These are phyloP conservation scores for Dendrostoma leiphaemia DNA, from an alignment of 2,329 filamentous ascomycete species.

Conservation along the genomic window DNA sequence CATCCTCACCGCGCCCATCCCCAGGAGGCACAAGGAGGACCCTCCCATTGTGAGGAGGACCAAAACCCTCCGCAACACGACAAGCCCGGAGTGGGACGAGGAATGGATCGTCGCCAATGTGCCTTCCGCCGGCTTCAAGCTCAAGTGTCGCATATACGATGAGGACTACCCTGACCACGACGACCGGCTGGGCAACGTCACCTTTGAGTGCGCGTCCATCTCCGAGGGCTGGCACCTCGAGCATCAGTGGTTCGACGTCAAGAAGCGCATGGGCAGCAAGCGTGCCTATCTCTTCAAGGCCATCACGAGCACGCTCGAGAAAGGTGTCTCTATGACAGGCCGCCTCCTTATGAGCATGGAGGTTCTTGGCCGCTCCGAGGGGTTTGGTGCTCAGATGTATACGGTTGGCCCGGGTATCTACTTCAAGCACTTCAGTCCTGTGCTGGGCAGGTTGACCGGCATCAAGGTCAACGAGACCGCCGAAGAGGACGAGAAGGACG, in stretches of 20 bases:
- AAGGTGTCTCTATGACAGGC: conserved; percentile 65
- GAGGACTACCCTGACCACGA: conserved; percentile 85
- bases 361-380: conserved; percentile 73
- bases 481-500: conserved; percentile 26
- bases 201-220: conserved; percentile 61
- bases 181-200: conserved; percentile 84
- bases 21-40: conserved; percentile 81
- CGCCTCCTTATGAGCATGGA: conserved; percentile 71
- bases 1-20: conserved; percentile 69
- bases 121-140: conserved; percentile 72
- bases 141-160: conserved; percentile 87
- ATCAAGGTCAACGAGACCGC: conserved; percentile 65
- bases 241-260: conserved; percentile 63
- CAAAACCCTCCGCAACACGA: conserved; percentile 68
- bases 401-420: conserved; percentile 75
- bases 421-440: conserved; percentile 82
- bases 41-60: conserved; percentile 73
- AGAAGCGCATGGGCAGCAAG: conserved; percentile 84
- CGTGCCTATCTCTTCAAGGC: conserved; percentile 76
- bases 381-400: conserved; percentile 67
- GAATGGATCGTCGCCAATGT: conserved; percentile 89
- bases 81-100: conserved; percentile 77
- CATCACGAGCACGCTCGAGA: conserved; percentile 60
- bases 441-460: conserved; percentile 80
- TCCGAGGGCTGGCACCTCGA: conserved; percentile 68